Conservation (phyloP, 83 land plant species). For the Picea mariana region DNA sequence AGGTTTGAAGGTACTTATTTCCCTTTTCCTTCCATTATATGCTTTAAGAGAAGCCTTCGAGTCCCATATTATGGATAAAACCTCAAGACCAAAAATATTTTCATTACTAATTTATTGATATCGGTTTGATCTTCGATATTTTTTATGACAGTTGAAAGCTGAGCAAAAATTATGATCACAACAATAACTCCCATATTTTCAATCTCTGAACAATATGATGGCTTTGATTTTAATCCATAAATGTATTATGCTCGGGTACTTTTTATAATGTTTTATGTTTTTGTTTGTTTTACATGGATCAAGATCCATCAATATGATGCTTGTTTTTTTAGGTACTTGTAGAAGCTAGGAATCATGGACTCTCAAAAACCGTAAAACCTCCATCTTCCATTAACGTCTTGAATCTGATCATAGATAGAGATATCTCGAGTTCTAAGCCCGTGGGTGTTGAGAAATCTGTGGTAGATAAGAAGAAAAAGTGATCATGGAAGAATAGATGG, state of each 20-base stretch:
- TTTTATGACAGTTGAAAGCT: background rate
- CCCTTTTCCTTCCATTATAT: too few relatives aligned
- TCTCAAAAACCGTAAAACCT: background rate
- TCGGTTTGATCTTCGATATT: background rate
- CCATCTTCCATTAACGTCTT: background rate
- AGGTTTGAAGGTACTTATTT: too few relatives aligned
- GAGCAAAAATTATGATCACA: background rate
- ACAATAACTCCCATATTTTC: background rate
- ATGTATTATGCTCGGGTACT: constrained; percentile 1
- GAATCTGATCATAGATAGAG: background rate
- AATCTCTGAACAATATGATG: background rate
- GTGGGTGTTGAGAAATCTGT: background rate
- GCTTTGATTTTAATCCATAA: background rate
- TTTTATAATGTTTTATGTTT: background rate
- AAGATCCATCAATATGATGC: background rate
- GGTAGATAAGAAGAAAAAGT: background rate
- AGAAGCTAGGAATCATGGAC: background rate
- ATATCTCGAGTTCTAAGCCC: background rate
- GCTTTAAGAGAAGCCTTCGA: too few relatives aligned
- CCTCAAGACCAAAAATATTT: too few relatives aligned
- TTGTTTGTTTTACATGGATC: background rate
- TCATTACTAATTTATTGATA: background rate
- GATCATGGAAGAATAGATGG: background rate
- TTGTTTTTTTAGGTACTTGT: background rate
- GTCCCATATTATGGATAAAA: too few relatives aligned